Evolutionary conservation across 139 green algal genomes (phyloP).

Genomic region (Limnomonas spitsbergensis): DNA sequence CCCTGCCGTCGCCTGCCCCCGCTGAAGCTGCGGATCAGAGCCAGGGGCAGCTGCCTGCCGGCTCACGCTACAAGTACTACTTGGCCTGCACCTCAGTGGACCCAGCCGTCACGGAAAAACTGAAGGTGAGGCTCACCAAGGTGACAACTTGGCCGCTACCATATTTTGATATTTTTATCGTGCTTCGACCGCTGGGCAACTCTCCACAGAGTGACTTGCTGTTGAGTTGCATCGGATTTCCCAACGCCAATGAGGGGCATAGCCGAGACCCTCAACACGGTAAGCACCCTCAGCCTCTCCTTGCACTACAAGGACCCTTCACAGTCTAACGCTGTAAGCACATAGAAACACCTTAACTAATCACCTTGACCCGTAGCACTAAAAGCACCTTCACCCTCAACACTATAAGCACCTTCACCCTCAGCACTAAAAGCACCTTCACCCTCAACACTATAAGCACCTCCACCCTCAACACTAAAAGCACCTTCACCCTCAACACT

Average conservation of each 20-base stretch:
- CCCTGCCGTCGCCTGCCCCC: not conserved
- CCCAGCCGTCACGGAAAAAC: not conserved
- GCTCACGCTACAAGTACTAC: slow-evolving; percentile 10
- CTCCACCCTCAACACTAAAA: not conserved
- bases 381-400: not conserved
- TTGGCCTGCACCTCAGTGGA: not conserved
- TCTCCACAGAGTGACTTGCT: too few relatives aligned
- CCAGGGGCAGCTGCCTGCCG: slow-evolving; percentile 1
- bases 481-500: not conserved
- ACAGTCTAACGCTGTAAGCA: too few relatives aligned
- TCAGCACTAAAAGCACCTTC: not conserved
- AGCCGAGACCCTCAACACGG: too few relatives aligned
- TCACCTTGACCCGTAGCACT: not conserved
- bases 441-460: not conserved
- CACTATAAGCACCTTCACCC: too few relatives aligned
- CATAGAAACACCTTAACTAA: too few relatives aligned
- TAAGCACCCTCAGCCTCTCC: too few relatives aligned
- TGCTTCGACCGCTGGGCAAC: too few relatives aligned
- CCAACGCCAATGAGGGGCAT: too few relatives aligned
- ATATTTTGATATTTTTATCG: too few relatives aligned
- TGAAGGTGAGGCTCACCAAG: not conserved
- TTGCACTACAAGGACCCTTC: too few relatives aligned
- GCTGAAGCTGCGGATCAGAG: not conserved
- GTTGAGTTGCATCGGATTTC: too few relatives aligned
- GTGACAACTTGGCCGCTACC: too few relatives aligned